phyloP scores from a whole-genome alignment of 2,329 filamentous ascomycete genomes.

The Claviceps digitariae region DNA sequence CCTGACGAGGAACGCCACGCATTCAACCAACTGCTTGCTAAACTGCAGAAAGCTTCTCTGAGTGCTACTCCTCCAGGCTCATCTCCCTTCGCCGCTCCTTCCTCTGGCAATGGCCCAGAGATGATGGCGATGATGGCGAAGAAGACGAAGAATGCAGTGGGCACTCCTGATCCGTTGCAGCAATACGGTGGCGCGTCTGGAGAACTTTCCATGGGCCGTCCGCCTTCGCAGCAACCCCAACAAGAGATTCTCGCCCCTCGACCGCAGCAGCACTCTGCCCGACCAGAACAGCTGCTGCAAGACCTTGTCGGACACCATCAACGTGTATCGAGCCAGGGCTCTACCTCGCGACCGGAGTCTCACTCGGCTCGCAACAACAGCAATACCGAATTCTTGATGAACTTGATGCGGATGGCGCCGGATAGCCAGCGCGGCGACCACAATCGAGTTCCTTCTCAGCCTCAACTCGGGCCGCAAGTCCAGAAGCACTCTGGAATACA shows the following conservation, averaged over 20 bases:
- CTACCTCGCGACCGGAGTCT: conserved; percentile 30
- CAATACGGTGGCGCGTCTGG: conserved; percentile 31
- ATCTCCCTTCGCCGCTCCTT: conserved; percentile 30
- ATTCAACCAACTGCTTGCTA: conserved; percentile 69
- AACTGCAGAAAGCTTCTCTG: conserved; percentile 52
- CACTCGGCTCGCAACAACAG: conserved; percentile 35
- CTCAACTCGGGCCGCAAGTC: conserved; percentile 6
- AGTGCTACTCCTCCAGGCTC: conserved; percentile 31
- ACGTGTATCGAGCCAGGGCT: conserved; percentile 37
- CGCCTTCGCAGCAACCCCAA: conserved; percentile 23
- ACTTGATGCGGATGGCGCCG: conserved; percentile 52
- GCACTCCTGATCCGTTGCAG: conserved; percentile 35
- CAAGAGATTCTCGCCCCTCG: conserved; percentile 42
- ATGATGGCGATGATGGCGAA: background rate
- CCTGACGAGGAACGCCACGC: conserved; percentile 67
- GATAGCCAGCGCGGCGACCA: conserved; percentile 40
- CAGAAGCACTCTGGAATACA: conserved; percentile 30
- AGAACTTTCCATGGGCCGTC: conserved; percentile 29
- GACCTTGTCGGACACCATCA: conserved; percentile 48
- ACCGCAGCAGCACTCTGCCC: conserved; percentile 35
- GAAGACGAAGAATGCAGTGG: conserved; percentile 22
- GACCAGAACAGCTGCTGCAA: conserved; percentile 47
- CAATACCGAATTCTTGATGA: conserved; percentile 76
- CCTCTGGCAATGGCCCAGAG: conserved; percentile 16
- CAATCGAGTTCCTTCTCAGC: conserved; percentile 8